phyloP scores from a whole-genome alignment of 306 rosid species.

The Sophora flavescens region DNA sequence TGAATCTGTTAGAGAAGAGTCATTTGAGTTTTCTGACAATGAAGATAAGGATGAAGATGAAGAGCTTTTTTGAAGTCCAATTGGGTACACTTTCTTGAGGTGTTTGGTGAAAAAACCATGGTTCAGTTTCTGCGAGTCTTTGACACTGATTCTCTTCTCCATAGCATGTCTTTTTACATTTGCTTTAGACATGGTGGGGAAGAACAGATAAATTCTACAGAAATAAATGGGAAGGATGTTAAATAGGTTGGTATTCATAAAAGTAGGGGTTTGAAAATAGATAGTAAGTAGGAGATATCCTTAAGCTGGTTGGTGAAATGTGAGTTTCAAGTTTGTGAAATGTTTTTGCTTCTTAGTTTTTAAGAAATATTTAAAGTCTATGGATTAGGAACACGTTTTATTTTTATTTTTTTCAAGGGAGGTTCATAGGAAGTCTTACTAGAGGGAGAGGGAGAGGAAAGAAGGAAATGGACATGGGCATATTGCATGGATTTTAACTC shows the following conservation, averaged over 20 bases:
- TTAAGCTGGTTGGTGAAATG: slow-evolving; percentile 78
- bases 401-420: too few species aligned
- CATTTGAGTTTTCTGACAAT: slow-evolving; percentile 81
- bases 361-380: slow-evolving; percentile 58
- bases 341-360: slow-evolving; percentile 56
- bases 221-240: slow-evolving; percentile 42
- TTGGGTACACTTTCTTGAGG: slow-evolving; percentile 81
- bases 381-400: not conserved
- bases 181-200: slow-evolving; percentile 58
- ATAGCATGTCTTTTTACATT: slow-evolving; percentile 60
- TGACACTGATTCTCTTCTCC: slow-evolving; percentile 59
- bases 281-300: slow-evolving; percentile 14
- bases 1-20: slow-evolving; percentile 69
- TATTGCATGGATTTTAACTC: too few species aligned
- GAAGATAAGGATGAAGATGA: slow-evolving; percentile 77
- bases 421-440: too few species aligned
- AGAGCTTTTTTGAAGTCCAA: slow-evolving; percentile 75
- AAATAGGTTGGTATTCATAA: slow-evolving; percentile 36
- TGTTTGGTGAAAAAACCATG: slow-evolving; percentile 63
- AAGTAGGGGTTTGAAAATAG: slow-evolving; percentile 34
- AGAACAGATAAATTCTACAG: slow-evolving; percentile 22
- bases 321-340: slow-evolving; percentile 66
- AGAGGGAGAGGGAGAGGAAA: too few species aligned
- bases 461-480: too few species aligned
- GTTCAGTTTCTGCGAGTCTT: slow-evolving; percentile 60